These are phyloP conservation scores for Hysterium pulicare DNA, from an alignment of 2,329 filamentous ascomycete species.

Conservation along the genomic window DNA sequence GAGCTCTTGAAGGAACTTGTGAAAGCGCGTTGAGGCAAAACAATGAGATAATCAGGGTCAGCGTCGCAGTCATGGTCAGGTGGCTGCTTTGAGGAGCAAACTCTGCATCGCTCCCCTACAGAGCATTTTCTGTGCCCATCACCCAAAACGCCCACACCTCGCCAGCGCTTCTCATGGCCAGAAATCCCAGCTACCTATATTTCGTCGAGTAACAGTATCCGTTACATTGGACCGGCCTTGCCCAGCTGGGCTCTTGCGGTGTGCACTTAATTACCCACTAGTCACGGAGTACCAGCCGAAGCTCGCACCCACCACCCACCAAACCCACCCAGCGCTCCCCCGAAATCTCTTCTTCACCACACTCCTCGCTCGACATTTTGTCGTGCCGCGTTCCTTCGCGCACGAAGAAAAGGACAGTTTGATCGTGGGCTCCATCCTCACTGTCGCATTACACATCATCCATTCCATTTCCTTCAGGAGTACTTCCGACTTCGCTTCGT, in stretches of 20 bases:
- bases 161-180: background rate
- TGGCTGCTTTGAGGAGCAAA: background rate
- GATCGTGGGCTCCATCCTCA: conserved; percentile 2
- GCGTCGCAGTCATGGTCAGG: background rate
- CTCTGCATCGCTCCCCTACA: background rate
- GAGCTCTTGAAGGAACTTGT: background rate
- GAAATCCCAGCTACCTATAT: background rate
- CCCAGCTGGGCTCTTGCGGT: background rate
- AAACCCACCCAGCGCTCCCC: background rate
- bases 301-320: conserved; percentile 2
- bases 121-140: background rate
- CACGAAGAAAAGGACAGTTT: background rate
- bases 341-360: conserved; percentile 3
- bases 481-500: conserved; percentile 5
- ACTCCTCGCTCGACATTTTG: background rate
- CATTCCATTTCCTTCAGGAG: conserved; percentile 2
- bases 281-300: background rate
- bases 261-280: background rate
- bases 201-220: background rate
- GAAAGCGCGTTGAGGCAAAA: background rate
- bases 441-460: conserved; percentile 2
- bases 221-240: conserved; percentile 3
- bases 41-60: background rate
- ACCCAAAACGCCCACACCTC: background rate
- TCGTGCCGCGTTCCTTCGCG: conserved; percentile 1